Evolutionary conservation across 164 flowering plant genomes (phyloP), one percentile per base, ranked within the genome.

Genomic region (Vitis rotundifolia): DNA sequence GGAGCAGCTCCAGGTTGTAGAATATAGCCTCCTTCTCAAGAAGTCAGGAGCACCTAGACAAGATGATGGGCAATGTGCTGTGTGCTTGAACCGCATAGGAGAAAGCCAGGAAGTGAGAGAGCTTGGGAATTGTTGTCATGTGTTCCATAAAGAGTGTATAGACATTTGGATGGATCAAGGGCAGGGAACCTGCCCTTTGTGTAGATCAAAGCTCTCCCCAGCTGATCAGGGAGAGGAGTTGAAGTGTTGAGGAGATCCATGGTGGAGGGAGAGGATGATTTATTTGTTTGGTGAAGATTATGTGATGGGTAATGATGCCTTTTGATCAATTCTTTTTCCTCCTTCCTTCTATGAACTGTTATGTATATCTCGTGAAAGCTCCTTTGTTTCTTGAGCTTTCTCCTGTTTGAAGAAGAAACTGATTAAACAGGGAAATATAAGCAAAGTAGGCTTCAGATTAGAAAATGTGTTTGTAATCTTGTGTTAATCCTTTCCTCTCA

Each of bases 101-200:
- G 48, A 12, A 15, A 68, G 56, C 22, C 49, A 77, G 14, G 71
- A 70, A 53, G 55, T 75, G 11, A 67, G 81, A 57, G 68, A 70
- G 62, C 69, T 70, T 16, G 9, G 18, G 51, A 80, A 75, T 44
- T 80, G 79, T 53, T 15, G 14, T 10, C 83, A 80, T 64, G 74
- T 69, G 48, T 75, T 80, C 37, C 83, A 77, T 28, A 69, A 56
- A 13, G 77, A 69, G 63, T 80, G 82, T 26, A 16, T 76, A 18
- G 82, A 80, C 63, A 55, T 14, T 53, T 80, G 83, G 83, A 61
- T 80, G 14, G 75, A 73, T 64, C 69, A 64, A 11, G 69, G 66
- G 11, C 76, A 68, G 16, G 52, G 58, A 3, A 73, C 73, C 15
- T 77, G 79, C 26, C 83, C 79, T 15, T 50, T 74, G 31, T 75